phyloP scores from a whole-genome alignment of 2,329 filamentous ascomycete species.

The Nannizziopsis arthrosporioides region DNA sequence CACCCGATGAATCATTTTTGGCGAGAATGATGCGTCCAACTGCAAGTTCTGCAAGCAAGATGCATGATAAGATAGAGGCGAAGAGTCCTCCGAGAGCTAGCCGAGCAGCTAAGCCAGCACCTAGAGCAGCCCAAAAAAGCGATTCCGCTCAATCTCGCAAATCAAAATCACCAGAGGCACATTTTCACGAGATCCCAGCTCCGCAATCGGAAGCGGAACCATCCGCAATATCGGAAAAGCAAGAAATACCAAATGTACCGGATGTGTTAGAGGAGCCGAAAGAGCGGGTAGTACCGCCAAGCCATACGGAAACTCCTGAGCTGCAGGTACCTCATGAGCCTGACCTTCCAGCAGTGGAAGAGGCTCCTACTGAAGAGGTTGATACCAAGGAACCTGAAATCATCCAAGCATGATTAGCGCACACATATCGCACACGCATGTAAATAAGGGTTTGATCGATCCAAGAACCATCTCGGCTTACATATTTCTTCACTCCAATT shows the following conservation, averaged over 20 bases:
- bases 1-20: conserved; percentile 37
- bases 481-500: not conserved
- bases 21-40: conserved; percentile 43
- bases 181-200: not conserved
- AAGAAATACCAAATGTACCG: not conserved
- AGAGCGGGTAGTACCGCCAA: not conserved
- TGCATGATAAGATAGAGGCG: conserved; percentile 36
- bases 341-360: not conserved
- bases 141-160: not conserved
- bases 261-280: not conserved
- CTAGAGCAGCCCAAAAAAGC: conserved; percentile 1
- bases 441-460: not conserved
- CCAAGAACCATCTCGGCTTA: conserved; percentile 4
- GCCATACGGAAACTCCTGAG: not conserved
- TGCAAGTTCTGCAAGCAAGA: conserved; percentile 39
- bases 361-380: not conserved
- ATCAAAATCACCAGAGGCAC: not conserved
- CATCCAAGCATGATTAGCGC: not conserved
- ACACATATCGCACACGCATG: not conserved
- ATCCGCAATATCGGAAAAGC: not conserved
- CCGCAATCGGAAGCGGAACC: not conserved
- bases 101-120: not conserved
- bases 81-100: conserved; percentile 28
- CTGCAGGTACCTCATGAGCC: not conserved
- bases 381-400: not conserved